Conservation (phyloP, 164 flowering plant genomes). For the Annona squamosa region DNA sequence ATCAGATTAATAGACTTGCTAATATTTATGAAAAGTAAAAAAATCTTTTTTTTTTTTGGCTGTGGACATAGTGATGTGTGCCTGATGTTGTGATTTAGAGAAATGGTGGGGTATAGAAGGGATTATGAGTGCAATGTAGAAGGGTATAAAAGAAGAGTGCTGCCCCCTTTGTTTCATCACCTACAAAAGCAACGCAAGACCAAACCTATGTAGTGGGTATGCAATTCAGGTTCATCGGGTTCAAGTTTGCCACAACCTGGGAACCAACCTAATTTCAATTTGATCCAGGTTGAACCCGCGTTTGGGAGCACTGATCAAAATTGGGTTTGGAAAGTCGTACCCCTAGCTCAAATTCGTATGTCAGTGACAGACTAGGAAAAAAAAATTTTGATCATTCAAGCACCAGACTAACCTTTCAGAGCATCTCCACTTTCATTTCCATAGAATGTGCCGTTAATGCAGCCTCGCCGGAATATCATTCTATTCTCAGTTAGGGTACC, state of each 20-base stretch:
- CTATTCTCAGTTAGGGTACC: slow-evolving; percentile 95
- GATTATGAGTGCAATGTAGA: background rate
- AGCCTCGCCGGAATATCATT: slow-evolving; percentile 94
- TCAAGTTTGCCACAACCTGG: background rate
- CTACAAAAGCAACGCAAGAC: too few relatives aligned
- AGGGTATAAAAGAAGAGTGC: background rate
- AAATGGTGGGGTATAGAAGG: too few relatives aligned
- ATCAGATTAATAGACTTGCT: too few relatives aligned
- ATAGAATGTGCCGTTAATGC: slow-evolving; percentile 65
- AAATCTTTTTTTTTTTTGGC: too few relatives aligned
- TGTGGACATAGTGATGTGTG: too few relatives aligned
- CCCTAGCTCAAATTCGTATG: background rate
- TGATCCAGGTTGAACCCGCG: background rate
- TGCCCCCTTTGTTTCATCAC: too few relatives aligned
- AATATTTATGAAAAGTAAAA: too few relatives aligned
- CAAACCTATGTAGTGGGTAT: too few relatives aligned
- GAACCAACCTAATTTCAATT: background rate
- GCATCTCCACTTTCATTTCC: slow-evolving; percentile 95
- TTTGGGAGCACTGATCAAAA: background rate
- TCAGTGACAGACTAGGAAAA: background rate
- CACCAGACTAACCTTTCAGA: slow-evolving; percentile 57
- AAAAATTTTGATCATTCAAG: background rate
- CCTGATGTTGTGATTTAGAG: too few relatives aligned
- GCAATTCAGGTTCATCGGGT: too few relatives aligned
- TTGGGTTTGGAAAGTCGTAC: background rate